phyloP scores from a whole-genome alignment of 148 eudicot species.

The Spergularia bocconei region DNA sequence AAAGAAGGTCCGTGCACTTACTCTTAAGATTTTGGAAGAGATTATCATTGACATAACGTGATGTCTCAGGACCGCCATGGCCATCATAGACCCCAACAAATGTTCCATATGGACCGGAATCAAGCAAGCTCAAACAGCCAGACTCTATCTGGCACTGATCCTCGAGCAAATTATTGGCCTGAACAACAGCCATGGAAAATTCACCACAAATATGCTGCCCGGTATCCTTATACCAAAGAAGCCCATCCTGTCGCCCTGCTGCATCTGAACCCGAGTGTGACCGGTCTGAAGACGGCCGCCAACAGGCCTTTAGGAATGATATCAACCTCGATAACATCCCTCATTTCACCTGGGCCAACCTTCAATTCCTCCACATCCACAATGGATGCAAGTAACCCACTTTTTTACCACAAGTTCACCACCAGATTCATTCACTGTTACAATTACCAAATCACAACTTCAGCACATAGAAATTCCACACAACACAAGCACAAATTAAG shows the following conservation, averaged over 20 bases:
- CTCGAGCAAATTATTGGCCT: slow-evolving; percentile 74
- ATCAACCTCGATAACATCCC: slow-evolving; percentile 66
- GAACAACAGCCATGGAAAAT: slow-evolving; percentile 86
- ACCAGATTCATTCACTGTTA: slow-evolving; percentile 16
- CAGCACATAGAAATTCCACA: slow-evolving; percentile 10
- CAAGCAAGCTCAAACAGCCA: slow-evolving; percentile 59
- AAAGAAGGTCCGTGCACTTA: slow-evolving; percentile 31
- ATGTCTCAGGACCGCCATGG: slow-evolving; percentile 87
- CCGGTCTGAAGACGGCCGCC: slow-evolving; percentile 41
- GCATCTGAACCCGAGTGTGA: slow-evolving; percentile 42
- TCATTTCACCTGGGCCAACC: slow-evolving; percentile 57
- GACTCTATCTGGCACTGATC: slow-evolving; percentile 89
- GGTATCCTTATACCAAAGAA: slow-evolving; percentile 72
- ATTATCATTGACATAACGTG: slow-evolving; percentile 69
- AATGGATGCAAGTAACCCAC: slow-evolving; percentile 34
- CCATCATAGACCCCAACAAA: slow-evolving; percentile 85
- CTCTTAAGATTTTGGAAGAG: slow-evolving; percentile 76
- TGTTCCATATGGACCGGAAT: slow-evolving; percentile 76
- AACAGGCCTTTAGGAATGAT: slow-evolving; percentile 55
- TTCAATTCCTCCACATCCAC: slow-evolving; percentile 48
- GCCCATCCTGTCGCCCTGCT: slow-evolving; percentile 66
- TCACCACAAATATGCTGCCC: slow-evolving; percentile 76
- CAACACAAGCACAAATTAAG: not conserved
- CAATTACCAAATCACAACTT: slow-evolving; percentile 6
- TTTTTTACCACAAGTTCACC: not conserved